These are phyloP conservation scores for Botrytis elliptica DNA, from an alignment of 2,329 filamentous ascomycete species.

Conservation along the genomic window DNA sequence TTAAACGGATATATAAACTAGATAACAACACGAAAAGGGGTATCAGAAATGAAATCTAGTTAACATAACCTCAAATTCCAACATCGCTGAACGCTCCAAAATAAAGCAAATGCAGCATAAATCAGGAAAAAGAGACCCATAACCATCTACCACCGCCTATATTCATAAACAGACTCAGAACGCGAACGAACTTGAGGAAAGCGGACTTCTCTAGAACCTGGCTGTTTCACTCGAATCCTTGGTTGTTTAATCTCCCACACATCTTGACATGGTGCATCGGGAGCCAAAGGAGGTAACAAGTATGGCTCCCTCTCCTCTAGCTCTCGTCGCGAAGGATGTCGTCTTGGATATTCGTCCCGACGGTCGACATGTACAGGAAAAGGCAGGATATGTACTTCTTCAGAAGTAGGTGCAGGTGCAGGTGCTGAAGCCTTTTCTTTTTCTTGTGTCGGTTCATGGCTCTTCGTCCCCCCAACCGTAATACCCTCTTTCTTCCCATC, in stretches of 20 bases:
- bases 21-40: not conserved
- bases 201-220: not conserved
- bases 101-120: not conserved
- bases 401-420: not conserved
- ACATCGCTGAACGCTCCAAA: not conserved
- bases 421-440: not conserved
- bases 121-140: not conserved
- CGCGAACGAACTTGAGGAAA: constrained; percentile 12
- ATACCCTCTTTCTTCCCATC: constrained; percentile 3
- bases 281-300: not conserved
- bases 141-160: constrained; percentile 5
- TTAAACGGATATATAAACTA: not conserved
- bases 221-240: constrained; percentile 10
- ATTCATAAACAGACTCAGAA: constrained; percentile 20
- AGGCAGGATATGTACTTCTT: not conserved
- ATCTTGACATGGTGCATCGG: constrained; percentile 3
- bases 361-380: not conserved
- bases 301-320: not conserved
- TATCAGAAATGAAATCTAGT: not conserved
- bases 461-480: not conserved
- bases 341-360: not conserved
- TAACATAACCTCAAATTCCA: not conserved
- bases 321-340: not conserved
- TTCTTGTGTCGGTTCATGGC: not conserved
- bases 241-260: not conserved